Percentiles rank a stretch among this genome's conserved stretches.
phyloP scores from a whole-genome alignment of 306 rosid genomes.

The Dalbergia oliveri region DNA sequence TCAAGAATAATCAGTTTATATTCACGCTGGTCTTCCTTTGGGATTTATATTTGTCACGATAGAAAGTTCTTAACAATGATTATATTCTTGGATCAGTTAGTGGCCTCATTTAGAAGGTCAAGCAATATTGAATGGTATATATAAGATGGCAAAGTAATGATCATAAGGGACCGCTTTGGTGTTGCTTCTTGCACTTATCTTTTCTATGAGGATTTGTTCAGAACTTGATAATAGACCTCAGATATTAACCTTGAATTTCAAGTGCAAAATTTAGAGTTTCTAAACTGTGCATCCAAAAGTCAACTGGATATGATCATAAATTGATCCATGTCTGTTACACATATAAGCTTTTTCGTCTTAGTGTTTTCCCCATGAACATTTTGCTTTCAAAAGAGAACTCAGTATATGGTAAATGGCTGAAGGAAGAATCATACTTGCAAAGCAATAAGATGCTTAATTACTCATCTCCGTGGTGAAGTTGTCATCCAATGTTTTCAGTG shows the following conservation, averaged over 20 bases:
- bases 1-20: not conserved
- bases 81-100: constrained; percentile 24
- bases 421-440: not conserved
- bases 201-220: not conserved
- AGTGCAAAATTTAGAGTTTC: not conserved
- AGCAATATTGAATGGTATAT: not conserved
- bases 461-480: not conserved
- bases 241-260: not conserved
- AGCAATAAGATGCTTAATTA: not conserved
- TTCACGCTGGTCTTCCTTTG: not conserved
- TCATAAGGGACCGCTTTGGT: not conserved
- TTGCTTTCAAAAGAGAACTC: not conserved
- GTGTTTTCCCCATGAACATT: not conserved
- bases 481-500: constrained; percentile 1
- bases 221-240: constrained; percentile 20
- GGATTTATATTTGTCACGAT: not conserved
- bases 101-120: constrained; percentile 15
- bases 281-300: not conserved
- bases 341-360: not conserved
- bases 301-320: not conserved
- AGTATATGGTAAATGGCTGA: no score
- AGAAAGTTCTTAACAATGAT: constrained; percentile 2
- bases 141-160: not conserved
- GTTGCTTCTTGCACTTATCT: no score
- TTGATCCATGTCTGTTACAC: not conserved